Percentiles rank a stretch among this genome's conserved stretches.
Evolutionary conservation across 176 grass and related monocot species (phyloP).

Genomic region (Paspalum notatum): DNA sequence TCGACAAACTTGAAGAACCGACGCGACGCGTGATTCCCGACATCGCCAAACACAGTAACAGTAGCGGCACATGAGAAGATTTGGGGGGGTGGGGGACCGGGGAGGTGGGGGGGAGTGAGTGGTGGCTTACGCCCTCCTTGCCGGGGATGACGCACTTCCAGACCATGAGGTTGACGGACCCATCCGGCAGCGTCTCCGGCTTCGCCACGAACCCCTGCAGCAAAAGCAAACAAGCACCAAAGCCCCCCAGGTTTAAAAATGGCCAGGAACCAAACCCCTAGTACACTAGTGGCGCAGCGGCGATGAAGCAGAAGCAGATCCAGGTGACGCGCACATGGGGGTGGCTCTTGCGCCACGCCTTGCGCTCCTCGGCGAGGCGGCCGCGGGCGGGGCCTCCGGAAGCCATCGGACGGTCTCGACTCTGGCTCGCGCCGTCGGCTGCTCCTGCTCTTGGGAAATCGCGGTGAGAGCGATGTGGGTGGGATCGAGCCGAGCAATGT

Average conservation of each 20-base stretch:
- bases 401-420: constrained; percentile 3
- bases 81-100: neutral
- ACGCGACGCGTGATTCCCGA: neutral
- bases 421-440: neutral
- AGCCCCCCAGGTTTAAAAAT: neutral
- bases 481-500: too few relatives aligned
- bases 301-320: neutral
- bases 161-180: constrained; percentile 78
- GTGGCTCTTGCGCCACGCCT: constrained; percentile 87
- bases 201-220: constrained; percentile 90
- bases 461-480: neutral
- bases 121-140: constrained; percentile 69
- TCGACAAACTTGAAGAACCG: neutral
- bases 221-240: constrained; percentile 7
- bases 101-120: neutral
- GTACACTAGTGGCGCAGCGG: neutral
- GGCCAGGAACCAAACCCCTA: neutral
- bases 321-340: constrained; percentile 53
- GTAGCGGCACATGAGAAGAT: neutral
- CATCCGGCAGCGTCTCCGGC: constrained; percentile 76
- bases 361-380: constrained; percentile 83
- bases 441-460: neutral
- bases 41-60: neutral
- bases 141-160: constrained; percentile 86
- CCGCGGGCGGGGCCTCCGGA: constrained; percentile 46